Percentiles rank a stretch among this genome's conserved stretches.
phyloP scores from a whole-genome alignment of 2,329 filamentous ascomycete species.

The Lecanicillium sp. region DNA sequence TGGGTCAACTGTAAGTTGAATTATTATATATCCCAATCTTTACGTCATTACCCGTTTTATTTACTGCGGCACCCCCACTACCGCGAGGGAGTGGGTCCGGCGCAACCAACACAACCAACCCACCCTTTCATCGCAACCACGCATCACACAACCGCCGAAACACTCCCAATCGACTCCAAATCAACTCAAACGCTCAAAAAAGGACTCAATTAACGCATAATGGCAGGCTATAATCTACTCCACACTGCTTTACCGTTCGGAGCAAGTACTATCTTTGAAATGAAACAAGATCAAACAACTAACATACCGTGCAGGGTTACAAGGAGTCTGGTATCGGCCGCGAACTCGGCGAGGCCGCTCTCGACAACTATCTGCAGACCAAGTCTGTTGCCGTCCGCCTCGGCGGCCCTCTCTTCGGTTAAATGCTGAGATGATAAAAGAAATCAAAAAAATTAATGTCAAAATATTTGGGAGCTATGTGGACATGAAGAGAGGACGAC shows the following conservation, averaged over 20 bases:
- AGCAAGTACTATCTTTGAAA: too few species aligned
- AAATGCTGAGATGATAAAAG: background rate
- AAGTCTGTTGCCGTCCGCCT: slow-evolving; percentile 59
- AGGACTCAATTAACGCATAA: too few species aligned
- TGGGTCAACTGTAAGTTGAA: slow-evolving; percentile 39
- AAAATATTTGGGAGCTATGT: background rate
- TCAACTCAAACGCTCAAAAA: too few species aligned
- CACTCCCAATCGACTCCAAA: too few species aligned
- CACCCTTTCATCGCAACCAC: too few species aligned
- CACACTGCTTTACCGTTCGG: slow-evolving; percentile 63
- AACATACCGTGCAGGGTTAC: too few species aligned
- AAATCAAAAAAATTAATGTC: background rate
- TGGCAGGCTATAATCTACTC: too few species aligned
- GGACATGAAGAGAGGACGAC: background rate
- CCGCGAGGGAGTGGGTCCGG: too few species aligned
- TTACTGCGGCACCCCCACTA: too few species aligned
- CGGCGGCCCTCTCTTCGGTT: slow-evolving; percentile 34
- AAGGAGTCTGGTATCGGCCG: slow-evolving; percentile 75
- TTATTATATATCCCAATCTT: background rate
- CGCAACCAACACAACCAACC: too few species aligned
- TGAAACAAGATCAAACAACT: too few species aligned
- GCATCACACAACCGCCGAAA: too few species aligned
- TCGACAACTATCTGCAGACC: slow-evolving; percentile 62
- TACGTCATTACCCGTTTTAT: background rate
- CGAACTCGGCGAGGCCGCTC: slow-evolving; percentile 63